A percentile compares a stretch with the other conserved stretches of the same genome.
Conservation (phyloP, 2,329 filamentous ascomycete species). For the Nakataea oryzae region DNA sequence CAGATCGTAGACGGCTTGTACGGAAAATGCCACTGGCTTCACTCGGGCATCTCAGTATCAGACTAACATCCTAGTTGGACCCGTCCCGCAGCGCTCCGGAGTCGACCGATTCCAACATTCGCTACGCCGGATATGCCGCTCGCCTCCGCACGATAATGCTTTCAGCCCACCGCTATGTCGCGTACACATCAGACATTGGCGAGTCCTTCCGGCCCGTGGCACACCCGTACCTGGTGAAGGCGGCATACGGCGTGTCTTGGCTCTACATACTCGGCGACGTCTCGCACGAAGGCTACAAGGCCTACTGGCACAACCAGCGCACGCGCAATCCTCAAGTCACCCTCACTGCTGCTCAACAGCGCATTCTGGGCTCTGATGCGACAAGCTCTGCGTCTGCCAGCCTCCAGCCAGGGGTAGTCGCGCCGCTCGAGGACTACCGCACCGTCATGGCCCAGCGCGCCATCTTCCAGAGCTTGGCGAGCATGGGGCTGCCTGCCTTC, state of each 20-base stretch:
- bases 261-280: constrained; percentile 87
- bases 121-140: constrained; percentile 87
- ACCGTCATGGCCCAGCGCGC: constrained; percentile 85
- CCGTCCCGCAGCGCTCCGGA: constrained; percentile 51
- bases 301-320: constrained; percentile 78
- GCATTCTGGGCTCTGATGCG: constrained; percentile 29
- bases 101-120: constrained; percentile 73
- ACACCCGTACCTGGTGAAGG: constrained; percentile 69
- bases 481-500: constrained; percentile 88
- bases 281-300: constrained; percentile 86
- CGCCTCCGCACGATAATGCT: constrained; percentile 79
- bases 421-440: constrained; percentile 80
- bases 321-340: constrained; percentile 58
- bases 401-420: constrained; percentile 29
- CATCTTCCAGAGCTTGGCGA: constrained; percentile 82
- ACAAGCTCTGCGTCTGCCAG: constrained; percentile 10
- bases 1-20: constrained; percentile 72
- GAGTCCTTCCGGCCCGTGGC: constrained; percentile 92
- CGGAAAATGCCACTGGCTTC: constrained; percentile 20
- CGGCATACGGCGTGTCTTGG: constrained; percentile 88
- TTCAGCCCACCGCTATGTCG: constrained; percentile 89
- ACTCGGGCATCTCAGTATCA: not conserved
- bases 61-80: not conserved
- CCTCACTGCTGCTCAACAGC: constrained; percentile 37
- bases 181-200: constrained; percentile 93